Base-by-base conservation (phyloP, 441 rosid genomes). In the Adansonia rubrostipa region DNA sequence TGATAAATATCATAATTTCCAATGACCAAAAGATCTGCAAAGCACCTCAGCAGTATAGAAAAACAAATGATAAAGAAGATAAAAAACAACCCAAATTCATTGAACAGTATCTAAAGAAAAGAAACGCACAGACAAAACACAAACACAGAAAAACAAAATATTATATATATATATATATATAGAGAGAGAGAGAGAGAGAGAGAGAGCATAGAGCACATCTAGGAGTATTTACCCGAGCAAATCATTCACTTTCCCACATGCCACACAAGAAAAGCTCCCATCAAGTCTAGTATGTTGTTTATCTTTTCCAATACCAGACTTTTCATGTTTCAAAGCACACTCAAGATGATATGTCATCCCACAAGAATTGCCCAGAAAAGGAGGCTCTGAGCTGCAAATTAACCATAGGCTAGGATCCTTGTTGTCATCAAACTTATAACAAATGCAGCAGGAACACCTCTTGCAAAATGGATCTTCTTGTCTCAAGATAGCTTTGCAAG, bases 401-500 rank as follows among this genome's bases (percentile, higher is more conserved):
- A 94, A 81, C 99, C 99, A 96, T 65, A 96, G 84, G 82, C 98
- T 96, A 63, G 98, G 98, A 84, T 94, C 99, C 85, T 96, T 96
- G 74, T 92, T 91, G 86, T 96, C 98, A 76, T 94, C 99, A 74
- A 90, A 96, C 79, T 82, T 88, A 17, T 72, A 85, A 78, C 99
- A 96, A 44, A 94, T 87, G 82, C 97, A 94, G 68, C 99, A 96
- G 2, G 97, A 93, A 82, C 99, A 96, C 82, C 98, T 88, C 82
- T 87, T 93, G 83, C 99, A 96, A 84, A 93, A 96, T 17, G 80
- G 77, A 79, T 88, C 93, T n/a, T 83, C 94, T 75, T 69, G 82
- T 82, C 84, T 88, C 50, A 96, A 78, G 40, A 82, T 89, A 68
- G 98, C 98, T 76, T 88, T 89, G 85, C 99, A 96, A 73, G 98